These are phyloP conservation scores for Pyrenochaeta sp. DNA, from an alignment of 2,329 filamentous ascomycete species.

Conservation along the genomic window DNA sequence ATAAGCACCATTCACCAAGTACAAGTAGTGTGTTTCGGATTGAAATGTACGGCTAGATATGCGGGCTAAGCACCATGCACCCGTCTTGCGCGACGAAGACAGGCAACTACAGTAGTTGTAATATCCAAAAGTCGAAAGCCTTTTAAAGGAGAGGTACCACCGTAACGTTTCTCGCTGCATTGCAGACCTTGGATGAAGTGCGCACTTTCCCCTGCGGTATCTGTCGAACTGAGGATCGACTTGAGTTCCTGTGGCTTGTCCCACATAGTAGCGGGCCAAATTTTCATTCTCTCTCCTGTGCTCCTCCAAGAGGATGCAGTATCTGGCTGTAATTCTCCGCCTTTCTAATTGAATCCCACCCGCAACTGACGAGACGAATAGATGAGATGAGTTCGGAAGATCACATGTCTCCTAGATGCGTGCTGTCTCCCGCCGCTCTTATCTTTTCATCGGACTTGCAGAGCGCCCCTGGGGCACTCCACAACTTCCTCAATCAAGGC, in stretches of 20 bases:
- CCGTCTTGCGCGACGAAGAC: too few relatives aligned
- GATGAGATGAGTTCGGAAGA: neutral
- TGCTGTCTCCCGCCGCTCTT: neutral
- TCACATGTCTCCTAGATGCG: neutral
- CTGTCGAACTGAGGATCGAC: neutral
- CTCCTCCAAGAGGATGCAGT: neutral
- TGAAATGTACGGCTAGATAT: too few relatives aligned
- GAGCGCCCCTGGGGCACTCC: neutral
- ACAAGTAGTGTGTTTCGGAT: too few relatives aligned
- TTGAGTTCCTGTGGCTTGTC: neutral
- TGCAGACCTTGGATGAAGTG: neutral
- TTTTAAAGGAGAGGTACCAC: neutral
- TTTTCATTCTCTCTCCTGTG: neutral
- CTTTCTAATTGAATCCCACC: neutral
- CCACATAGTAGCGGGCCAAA: neutral
- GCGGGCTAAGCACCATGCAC: too few relatives aligned
- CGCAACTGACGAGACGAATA: neutral
- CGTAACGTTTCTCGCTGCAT: neutral
- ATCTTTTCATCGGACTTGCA: neutral
- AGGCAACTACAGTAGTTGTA: too few relatives aligned
- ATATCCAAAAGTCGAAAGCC: neutral
- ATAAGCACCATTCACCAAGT: too few relatives aligned
- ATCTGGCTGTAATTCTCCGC: neutral
- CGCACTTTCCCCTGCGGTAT: neutral
- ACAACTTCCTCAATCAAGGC: neutral